phyloP scores from a whole-genome alignment of 768 basidiomycete genomes.

The Paxillus involutus region DNA sequence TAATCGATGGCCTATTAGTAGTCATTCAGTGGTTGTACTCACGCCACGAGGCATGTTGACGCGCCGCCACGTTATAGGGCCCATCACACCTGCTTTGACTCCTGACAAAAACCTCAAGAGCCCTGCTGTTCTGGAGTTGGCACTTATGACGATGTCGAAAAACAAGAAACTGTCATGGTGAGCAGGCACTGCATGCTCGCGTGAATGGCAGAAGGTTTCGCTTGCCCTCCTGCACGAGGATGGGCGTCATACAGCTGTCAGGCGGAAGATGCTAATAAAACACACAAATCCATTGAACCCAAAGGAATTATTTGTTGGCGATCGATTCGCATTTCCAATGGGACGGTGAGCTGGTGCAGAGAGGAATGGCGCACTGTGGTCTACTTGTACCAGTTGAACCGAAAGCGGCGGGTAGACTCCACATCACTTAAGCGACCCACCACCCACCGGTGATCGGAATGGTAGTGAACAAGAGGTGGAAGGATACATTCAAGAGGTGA shows the following conservation, averaged over 20 bases:
- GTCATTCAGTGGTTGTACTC: too few species aligned
- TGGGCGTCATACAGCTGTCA: conserved; percentile 3
- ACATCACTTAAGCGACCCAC: background rate
- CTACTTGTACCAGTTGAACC: conserved; percentile 6
- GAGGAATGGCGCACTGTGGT: conserved; percentile 2
- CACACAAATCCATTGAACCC: conserved; percentile 3
- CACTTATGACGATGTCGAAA: background rate
- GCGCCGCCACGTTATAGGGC: too few species aligned
- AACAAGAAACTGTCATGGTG: background rate
- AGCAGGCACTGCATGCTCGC: background rate
- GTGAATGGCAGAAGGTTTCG: background rate
- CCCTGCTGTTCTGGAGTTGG: background rate
- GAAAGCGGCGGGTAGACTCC: background rate
- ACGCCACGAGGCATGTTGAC: too few species aligned
- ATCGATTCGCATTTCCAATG: conserved; percentile 25
- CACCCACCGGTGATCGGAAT: background rate
- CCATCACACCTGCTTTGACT: too few species aligned
- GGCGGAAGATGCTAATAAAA: conserved; percentile 6
- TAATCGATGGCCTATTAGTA: too few species aligned
- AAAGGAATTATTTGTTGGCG: conserved; percentile 2
- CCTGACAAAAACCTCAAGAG: background rate
- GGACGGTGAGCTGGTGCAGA: conserved; percentile 6
- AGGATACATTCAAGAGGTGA: background rate
- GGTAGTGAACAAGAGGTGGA: background rate
- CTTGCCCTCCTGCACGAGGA: conserved; percentile 1